Evolutionary conservation across 2,329 filamentous ascomycete genomes (phyloP), one percentile per base, ranked within the genome.

Genomic region (Penicillium sp.): DNA sequence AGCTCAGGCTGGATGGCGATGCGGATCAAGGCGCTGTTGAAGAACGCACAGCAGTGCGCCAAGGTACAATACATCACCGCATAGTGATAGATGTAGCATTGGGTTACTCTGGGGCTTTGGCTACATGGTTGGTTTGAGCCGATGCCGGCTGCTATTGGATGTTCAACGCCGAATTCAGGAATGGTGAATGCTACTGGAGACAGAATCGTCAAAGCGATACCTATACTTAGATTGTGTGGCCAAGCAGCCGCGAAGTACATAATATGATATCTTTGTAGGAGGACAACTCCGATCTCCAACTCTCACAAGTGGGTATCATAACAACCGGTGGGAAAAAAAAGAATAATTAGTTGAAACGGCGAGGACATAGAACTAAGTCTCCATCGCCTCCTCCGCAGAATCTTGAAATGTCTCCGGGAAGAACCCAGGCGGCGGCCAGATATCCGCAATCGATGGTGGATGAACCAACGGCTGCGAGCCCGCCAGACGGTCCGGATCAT

Each of bases 351-450:
- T 30, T 8, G 30, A 35, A 50, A 53, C 26, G 26, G 26, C 26
- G 26, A 26, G 26, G 31, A 38, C 7, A 31, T n/a, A 26, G 5
- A 3, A 9, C 41, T 46, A 56, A 38, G 56, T 66, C 50, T 65
- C 66, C 62, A 69, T 69, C 5, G 56, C 41, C 44, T 70, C 67
- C 44, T 68, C 69, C 0, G 65, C 35, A 4, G 65, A 66, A 7
- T 73, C 74, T 35, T 73, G 74, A 60, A 79, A 79, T 0, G 74
- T 75, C 60, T 78, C 75, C 3, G 77, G 76, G 56, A 79, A 79
- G 52, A 79, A 79, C 0, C 77, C 76, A 3, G 77, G 77, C 1
- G 76, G 77, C 15, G 77, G 77, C 77, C 77, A 79, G 7, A 79
- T 78, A 69, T 79, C 76, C 5, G 74, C 76, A 51, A 78, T 78